Evolutionary conservation across 2,329 filamentous ascomycete species (phyloP), one percentile per base, ranked within the genome.

Genomic region (Furcasterigmium furcatum): DNA sequence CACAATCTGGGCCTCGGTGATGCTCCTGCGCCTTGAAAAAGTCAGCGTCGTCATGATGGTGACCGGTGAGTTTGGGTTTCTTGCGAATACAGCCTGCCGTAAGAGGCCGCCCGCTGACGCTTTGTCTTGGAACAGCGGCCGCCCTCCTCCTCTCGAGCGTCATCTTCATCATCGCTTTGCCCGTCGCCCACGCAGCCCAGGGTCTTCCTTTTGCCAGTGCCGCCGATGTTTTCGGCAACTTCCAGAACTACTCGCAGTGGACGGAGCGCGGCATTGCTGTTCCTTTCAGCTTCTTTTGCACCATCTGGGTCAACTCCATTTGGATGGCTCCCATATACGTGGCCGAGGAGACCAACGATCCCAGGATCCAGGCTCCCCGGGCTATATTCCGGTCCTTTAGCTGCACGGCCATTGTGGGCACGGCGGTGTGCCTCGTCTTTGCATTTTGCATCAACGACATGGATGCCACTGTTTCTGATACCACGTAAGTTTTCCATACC

Each of bases 381-480:
- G 40, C 40, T 3, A 42, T 38, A 8, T 12, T 38, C 35, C 10
- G 13, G 14, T 32, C 40, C 4, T 42, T 20, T 19, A 10, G 21
- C 5, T 12, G 19, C 12, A 32, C 25, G 3, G n/a, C 27, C 9
- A 3, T 42, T 12, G 5, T 42, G 4, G 40, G 40, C 27, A 4
- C 21, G 4, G 40, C 6, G 10, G n/a, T 21, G 8, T 42, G 40
- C 21, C 27, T 42, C 13, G 25, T 22, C n/a, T 42, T 32, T 19
- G 27, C 40, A 5, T 42, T 32, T 14, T 42, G 40, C 27, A 42
- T 34, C 27, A 19, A 12, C n/a, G 40, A 42, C 27, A 29, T 42
- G 14, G 27, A 21, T 13, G n/a, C 27, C 18, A 10, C 30, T 4
- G 16, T 32, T 16, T 7, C 9, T 16, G 30, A 32, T n/a, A 13